phyloP scores from a whole-genome alignment of 2,329 filamentous ascomycete species.

The Alternaria hordeiaustralica region DNA sequence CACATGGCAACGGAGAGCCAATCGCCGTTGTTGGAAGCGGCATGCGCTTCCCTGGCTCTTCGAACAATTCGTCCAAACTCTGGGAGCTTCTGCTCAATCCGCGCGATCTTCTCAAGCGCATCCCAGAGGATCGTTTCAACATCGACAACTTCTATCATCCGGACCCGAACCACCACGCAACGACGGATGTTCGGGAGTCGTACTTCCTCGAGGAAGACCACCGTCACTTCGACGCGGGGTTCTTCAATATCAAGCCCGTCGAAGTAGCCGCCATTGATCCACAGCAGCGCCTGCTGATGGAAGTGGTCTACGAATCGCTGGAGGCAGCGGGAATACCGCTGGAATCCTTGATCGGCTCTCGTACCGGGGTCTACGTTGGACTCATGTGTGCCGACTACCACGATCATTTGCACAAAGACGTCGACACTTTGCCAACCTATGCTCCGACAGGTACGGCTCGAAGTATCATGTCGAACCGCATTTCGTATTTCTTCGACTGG shows the following conservation, averaged over 20 bases:
- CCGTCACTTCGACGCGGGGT: constrained; percentile 39
- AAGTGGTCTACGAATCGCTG: constrained; percentile 42
- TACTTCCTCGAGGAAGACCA: constrained; percentile 25
- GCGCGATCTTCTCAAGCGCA: constrained; percentile 35
- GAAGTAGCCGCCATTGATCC: constrained; percentile 41
- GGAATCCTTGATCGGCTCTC: constrained; percentile 27
- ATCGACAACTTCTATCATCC: constrained; percentile 33
- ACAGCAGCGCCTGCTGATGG: constrained; percentile 43
- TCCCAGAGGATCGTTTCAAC: constrained; percentile 41
- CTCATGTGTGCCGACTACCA: constrained; percentile 12
- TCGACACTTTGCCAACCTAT: background rate
- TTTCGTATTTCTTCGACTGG: constrained; percentile 49
- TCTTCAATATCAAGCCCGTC: constrained; percentile 36
- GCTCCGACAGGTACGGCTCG: background rate
- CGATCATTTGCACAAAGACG: background rate
- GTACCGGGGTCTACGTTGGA: constrained; percentile 38
- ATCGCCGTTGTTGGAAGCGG: constrained; percentile 47
- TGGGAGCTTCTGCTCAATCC: constrained; percentile 38
- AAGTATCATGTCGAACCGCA: constrained; percentile 37
- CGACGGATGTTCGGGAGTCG: constrained; percentile 33
- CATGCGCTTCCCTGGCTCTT: constrained; percentile 46
- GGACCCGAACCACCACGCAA: constrained; percentile 35
- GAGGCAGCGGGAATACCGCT: background rate
- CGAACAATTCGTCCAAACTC: constrained; percentile 37
- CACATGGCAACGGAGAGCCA: constrained; percentile 14